These are phyloP conservation scores for Penicillium atrosanguineum DNA, from an alignment of 495 filamentous ascomycete species.

Conservation along the genomic window DNA sequence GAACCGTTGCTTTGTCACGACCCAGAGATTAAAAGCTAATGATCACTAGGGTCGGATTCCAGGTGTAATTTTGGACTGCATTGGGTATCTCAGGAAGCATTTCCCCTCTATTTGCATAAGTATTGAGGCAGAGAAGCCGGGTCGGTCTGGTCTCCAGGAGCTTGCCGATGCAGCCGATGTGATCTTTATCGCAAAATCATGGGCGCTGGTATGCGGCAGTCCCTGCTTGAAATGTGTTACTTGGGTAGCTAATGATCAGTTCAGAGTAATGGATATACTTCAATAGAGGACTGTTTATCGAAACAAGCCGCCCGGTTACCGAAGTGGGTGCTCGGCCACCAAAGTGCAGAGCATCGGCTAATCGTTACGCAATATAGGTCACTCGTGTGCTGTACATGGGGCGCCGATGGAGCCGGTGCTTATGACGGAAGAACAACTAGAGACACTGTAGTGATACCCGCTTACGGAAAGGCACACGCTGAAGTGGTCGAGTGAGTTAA, in stretches of 20 bases:
- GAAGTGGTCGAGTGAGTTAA: constrained; percentile 62
- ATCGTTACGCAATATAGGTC: constrained; percentile 34
- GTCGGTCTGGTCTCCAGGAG: constrained; percentile 55
- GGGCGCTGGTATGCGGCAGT: constrained; percentile 57
- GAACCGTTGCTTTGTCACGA: not conserved
- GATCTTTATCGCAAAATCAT: constrained; percentile 68
- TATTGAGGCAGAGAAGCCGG: constrained; percentile 70
- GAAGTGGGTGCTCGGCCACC: constrained; percentile 35
- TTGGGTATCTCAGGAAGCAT: constrained; percentile 51
- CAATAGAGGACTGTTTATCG: constrained; percentile 48
- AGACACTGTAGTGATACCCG: constrained; percentile 42
- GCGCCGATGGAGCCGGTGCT: constrained; percentile 55
- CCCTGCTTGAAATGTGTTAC: not conserved
- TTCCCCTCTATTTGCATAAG: constrained; percentile 54
- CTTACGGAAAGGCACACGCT: constrained; percentile 38
- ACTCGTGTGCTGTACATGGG: constrained; percentile 67
- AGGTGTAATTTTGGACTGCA: constrained; percentile 59
- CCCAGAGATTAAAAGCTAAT: not conserved
- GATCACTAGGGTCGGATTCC: constrained; percentile 60
- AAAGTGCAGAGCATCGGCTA: not conserved
- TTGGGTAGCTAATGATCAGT: not conserved
- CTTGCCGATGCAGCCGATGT: constrained; percentile 63
- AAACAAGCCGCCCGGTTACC: constrained; percentile 39
- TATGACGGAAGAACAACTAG: constrained; percentile 34
- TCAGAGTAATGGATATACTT: constrained; percentile 47